Conservation (phyloP, 2,329 filamentous ascomycete species). For the Cladosporium sp. region DNA sequence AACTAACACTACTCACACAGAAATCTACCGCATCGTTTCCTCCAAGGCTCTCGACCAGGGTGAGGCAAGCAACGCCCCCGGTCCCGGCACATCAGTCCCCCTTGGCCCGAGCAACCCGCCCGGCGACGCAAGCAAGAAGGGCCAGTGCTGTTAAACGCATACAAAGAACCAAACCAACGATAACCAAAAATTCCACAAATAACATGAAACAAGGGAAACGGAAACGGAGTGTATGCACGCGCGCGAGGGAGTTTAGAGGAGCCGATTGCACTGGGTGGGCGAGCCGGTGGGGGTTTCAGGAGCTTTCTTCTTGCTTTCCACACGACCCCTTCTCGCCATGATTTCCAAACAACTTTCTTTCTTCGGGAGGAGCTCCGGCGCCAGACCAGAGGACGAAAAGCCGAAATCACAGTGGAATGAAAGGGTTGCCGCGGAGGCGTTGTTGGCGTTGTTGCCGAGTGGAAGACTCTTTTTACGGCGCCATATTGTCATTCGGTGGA, state of each 20-base stretch:
- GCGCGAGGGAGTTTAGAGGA: slow-evolving; percentile 9
- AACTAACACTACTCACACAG: too few species aligned
- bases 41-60: slow-evolving; percentile 93
- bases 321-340: too few species aligned
- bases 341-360: too few species aligned
- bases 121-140: slow-evolving; percentile 72
- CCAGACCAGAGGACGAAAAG: not conserved
- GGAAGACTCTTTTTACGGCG: too few species aligned
- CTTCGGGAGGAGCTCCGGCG: too few species aligned
- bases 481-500: too few species aligned
- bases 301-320: too few species aligned
- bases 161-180: too few species aligned
- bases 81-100: slow-evolving; percentile 68
- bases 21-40: slow-evolving; percentile 99
- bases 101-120: slow-evolving; percentile 84
- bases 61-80: slow-evolving; percentile 70
- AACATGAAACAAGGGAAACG: not conserved
- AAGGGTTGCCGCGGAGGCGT: slow-evolving; percentile 11
- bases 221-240: not conserved
- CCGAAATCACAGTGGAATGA: not conserved
- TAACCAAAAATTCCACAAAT: not conserved
- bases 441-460: slow-evolving; percentile 10
- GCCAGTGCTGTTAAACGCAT: slow-evolving; percentile 68
- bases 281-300: not conserved
- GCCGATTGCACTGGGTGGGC: not conserved